Percentiles rank a stretch among this genome's conserved stretches.
These are phyloP conservation scores for Metarhizium rileyi DNA, from an alignment of 2,329 filamentous ascomycete species.

Conservation along the genomic window DNA sequence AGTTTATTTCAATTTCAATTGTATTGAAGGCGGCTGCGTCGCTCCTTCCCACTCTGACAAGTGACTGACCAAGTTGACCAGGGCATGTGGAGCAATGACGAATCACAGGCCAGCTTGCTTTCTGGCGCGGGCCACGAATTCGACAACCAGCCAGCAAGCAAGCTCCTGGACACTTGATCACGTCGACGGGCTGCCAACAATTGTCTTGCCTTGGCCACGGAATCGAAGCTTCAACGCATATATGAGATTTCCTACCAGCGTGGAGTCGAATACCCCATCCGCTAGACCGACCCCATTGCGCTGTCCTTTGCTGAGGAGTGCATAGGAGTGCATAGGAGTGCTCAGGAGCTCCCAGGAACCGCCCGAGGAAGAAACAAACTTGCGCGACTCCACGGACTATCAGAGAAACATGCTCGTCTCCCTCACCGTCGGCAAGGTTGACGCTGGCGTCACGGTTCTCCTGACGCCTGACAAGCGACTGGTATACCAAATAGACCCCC, in stretches of 20 bases:
- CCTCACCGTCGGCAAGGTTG: slow-evolving; percentile 96
- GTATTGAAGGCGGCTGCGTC: background rate
- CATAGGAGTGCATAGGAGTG: too few species aligned
- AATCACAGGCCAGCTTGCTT: background rate
- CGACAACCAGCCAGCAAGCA: too few species aligned
- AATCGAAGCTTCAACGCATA: background rate
- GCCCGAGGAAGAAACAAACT: background rate
- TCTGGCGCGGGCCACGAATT: background rate
- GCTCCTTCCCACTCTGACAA: background rate
- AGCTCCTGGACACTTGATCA: background rate
- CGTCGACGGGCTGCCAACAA: background rate
- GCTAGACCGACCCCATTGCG: background rate
- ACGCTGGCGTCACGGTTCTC: slow-evolving; percentile 94
- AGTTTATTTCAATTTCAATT: too few species aligned
- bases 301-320: background rate
- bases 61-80: background rate
- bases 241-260: background rate
- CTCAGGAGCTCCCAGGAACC: background rate
- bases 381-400: background rate
- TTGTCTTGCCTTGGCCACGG: background rate
- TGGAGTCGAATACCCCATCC: background rate
- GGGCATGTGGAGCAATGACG: background rate
- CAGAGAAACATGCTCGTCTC: slow-evolving; percentile 78
- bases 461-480: slow-evolving; percentile 94
- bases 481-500: slow-evolving; percentile 43